phyloP scores from a whole-genome alignment of 2,329 filamentous ascomycete species.

The Beauveria sp. region DNA sequence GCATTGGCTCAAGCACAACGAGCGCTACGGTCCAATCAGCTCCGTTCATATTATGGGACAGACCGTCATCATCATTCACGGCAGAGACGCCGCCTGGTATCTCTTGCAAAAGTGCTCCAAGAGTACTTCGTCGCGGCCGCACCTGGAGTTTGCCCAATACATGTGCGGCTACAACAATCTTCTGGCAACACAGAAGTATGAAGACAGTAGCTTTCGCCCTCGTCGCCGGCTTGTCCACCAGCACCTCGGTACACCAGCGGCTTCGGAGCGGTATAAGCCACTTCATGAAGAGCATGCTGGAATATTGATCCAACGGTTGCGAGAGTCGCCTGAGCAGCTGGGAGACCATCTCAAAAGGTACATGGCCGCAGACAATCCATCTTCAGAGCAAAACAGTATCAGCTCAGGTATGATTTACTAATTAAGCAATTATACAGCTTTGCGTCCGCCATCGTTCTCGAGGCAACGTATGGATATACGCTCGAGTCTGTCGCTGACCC shows the following conservation, averaged over 20 bases:
- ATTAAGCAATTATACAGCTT: slow-evolving; percentile 10
- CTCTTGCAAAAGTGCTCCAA: slow-evolving; percentile 28
- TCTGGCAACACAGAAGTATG: slow-evolving; percentile 19
- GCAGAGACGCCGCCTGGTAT: slow-evolving; percentile 25
- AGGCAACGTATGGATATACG: slow-evolving; percentile 16
- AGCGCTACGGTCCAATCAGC: slow-evolving; percentile 22
- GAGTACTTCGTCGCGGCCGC: slow-evolving; percentile 21
- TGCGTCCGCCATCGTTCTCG: slow-evolving; percentile 11
- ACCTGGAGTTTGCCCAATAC: slow-evolving; percentile 19
- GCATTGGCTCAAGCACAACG: slow-evolving; percentile 28
- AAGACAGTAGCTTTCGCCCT: slow-evolving; percentile 14
- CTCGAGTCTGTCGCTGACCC: slow-evolving; percentile 15
- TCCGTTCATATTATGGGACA: slow-evolving; percentile 18
- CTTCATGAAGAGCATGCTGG: slow-evolving; percentile 12
- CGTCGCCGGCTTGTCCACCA: slow-evolving; percentile 22
- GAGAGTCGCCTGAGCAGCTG: slow-evolving; percentile 10
- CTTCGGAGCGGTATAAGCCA: slow-evolving; percentile 14
- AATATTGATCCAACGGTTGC: slow-evolving; percentile 9
- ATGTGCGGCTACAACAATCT: slow-evolving; percentile 21
- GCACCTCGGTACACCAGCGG: slow-evolving; percentile 22
- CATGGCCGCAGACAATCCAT: not conserved
- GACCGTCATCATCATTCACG: slow-evolving; percentile 32
- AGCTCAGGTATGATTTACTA: not conserved
- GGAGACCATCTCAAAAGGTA: slow-evolving; percentile 14
- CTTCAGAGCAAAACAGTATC: too few relatives aligned